Evolutionary conservation across 257 asterid species (phyloP), one percentile per base, ranked within the genome.

Genomic region (Plantago elongata): DNA sequence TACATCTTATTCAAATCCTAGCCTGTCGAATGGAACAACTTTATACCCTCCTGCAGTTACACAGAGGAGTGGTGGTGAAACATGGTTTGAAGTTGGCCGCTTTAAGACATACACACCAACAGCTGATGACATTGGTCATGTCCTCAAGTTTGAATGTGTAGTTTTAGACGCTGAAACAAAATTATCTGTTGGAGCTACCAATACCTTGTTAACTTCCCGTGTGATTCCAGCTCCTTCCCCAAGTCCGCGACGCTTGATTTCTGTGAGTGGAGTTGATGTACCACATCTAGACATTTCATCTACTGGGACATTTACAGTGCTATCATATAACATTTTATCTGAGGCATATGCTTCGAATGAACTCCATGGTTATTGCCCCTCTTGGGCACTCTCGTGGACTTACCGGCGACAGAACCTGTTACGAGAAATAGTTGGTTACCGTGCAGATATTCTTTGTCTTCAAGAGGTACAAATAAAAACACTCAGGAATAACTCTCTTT

Each of bases 361-460:
- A 68, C 65, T 71, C 51, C 85, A 85, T 73, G 73, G 80, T 74
- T 93, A 89, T 75, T 93, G 99, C 69, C 99, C 99, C 38, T 54
- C 97, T 62, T 93, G 99, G 99, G 97, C 99, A 56, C 95, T 93
- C 67, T 85, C 99, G 49, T 93, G 99, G 99, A 67, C 97, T 62
- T 93, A 93, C 68, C 95, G 97, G 72, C 78, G 89, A 72, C 99
- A 93, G 76, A 93, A 89, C 68, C 78, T 93, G 30, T 73, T 93
- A 59, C 90, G 97, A 37, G 99, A 93, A 74, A 93, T 93, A 64
- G 86, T 85, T 77, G 95, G 92, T 73, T 89, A 93, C 75, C 89
- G 65, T 50, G 96, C 96, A 0, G 99, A 93, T 69, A 82, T 93
- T 68, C 81, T 93, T 71, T 93, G 99, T 75, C 97, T 93, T 67